Conservation (phyloP, 2,329 filamentous ascomycete species). For the Fusarium humuli region DNA sequence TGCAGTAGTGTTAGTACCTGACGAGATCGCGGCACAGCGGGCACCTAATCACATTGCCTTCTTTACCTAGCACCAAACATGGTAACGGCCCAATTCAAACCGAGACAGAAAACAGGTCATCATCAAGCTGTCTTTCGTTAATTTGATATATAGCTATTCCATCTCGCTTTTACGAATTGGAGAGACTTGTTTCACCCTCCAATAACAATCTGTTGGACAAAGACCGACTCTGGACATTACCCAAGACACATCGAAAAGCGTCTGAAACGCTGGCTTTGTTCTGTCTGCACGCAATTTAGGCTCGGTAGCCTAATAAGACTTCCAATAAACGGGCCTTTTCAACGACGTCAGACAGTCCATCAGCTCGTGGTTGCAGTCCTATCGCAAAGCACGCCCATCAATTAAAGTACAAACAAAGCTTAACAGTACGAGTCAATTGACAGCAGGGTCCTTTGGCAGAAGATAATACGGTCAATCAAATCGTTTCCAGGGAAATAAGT, state of each 20-base stretch:
- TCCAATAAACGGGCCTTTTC: slow-evolving; percentile 18
- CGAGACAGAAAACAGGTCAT: slow-evolving; percentile 1
- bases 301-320: background rate
- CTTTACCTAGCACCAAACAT: slow-evolving; percentile 1
- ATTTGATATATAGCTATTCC: background rate
- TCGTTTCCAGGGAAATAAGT: background rate
- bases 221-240: slow-evolving; percentile 2
- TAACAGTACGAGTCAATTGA: slow-evolving; percentile 23
- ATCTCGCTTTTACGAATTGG: slow-evolving; percentile 2
- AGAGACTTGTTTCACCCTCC: background rate
- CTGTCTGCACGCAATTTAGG: slow-evolving; percentile 15
- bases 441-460: background rate
- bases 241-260: slow-evolving; percentile 24
- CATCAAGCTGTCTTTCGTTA: background rate
- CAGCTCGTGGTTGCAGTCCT: background rate
- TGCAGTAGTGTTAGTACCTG: slow-evolving; percentile 22
- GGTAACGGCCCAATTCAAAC: slow-evolving; percentile 15
- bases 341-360: slow-evolving; percentile 25
- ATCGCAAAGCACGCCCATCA: background rate
- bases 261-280: background rate
- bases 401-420: background rate
- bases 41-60: slow-evolving; percentile 10
- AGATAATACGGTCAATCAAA: background rate
- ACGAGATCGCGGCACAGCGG: slow-evolving; percentile 25
- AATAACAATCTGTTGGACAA: background rate